Percentiles rank a stretch among this genome's conserved stretches.
phyloP scores from a whole-genome alignment of 1,139 yeast species.

The Saccharomyces pastorianus region DNA sequence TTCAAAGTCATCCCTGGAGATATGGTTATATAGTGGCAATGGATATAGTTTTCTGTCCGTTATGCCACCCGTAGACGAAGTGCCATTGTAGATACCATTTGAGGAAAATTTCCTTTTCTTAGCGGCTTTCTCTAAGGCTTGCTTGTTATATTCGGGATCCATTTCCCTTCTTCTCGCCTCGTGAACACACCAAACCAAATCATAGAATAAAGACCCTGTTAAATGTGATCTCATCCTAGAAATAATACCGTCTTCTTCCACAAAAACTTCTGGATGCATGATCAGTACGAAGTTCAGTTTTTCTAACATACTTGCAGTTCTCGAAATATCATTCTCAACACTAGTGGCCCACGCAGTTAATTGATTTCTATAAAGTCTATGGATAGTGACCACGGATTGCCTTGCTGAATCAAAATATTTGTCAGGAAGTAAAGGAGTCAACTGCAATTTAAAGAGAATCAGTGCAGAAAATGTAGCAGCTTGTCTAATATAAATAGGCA shows the following conservation, averaged over 20 bases:
- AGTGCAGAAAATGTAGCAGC: conserved; percentile 76
- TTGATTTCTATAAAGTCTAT: conserved; percentile 77
- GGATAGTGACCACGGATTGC: conserved; percentile 89
- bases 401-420: conserved; percentile 82
- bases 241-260: conserved; percentile 62
- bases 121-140: conserved; percentile 30
- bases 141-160: conserved; percentile 37
- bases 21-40: conserved; percentile 86
- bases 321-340: conserved; percentile 80
- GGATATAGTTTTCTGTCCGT: conserved; percentile 45
- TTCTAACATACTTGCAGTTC: conserved; percentile 90
- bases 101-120: conserved; percentile 14
- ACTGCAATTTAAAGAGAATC: conserved; percentile 69
- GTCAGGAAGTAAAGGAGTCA: conserved; percentile 68
- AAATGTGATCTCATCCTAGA: conserved; percentile 86
- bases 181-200: conserved; percentile 89
- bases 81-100: not conserved
- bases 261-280: conserved; percentile 78
- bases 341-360: conserved; percentile 80
- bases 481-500: conserved; percentile 82
- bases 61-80: conserved; percentile 11
- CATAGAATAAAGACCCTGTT: conserved; percentile 86
- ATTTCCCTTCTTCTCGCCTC: conserved; percentile 78
- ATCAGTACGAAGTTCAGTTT: conserved; percentile 79
- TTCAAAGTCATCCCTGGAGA: conserved; percentile 83